A percentile compares a stretch with the other conserved stretches of the same genome.
Conservation (phyloP, 345 rosid species). For the Schrenkiella parvula region DNA sequence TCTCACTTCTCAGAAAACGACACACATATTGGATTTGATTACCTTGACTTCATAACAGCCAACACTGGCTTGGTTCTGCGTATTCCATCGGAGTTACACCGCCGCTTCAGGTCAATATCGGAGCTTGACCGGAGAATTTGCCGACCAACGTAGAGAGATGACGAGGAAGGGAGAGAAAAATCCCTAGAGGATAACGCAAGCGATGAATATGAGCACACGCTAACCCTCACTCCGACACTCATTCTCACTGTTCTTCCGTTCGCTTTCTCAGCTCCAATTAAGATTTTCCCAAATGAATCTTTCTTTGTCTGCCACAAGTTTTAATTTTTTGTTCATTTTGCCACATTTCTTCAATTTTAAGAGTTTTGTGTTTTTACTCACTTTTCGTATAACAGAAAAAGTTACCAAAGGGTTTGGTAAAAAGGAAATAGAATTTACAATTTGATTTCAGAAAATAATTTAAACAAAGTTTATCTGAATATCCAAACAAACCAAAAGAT, state of each 20-base stretch:
- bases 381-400: not conserved
- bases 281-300: not conserved
- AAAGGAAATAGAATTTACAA: not conserved
- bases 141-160: conserved; percentile 3
- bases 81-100: not conserved
- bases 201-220: conserved; percentile 10
- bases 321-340: not conserved
- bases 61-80: not conserved
- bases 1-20: not conserved
- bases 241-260: not conserved
- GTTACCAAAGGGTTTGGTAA: not conserved
- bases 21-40: not conserved
- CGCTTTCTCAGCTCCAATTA: not conserved
- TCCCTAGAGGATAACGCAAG: conserved; percentile 2
- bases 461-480: conserved; percentile 1
- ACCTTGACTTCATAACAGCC: conserved; percentile 12
- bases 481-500: not conserved
- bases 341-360: not conserved
- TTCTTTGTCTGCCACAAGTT: conserved; percentile 5
- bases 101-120: not conserved
- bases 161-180: not conserved
- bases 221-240: conserved; percentile 8
- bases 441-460: not conserved
- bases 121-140: conserved; percentile 1
- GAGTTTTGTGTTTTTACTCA: not conserved